phyloP scores from a whole-genome alignment of 2,329 filamentous ascomycete genomes.

The Botrytis paeoniae region DNA sequence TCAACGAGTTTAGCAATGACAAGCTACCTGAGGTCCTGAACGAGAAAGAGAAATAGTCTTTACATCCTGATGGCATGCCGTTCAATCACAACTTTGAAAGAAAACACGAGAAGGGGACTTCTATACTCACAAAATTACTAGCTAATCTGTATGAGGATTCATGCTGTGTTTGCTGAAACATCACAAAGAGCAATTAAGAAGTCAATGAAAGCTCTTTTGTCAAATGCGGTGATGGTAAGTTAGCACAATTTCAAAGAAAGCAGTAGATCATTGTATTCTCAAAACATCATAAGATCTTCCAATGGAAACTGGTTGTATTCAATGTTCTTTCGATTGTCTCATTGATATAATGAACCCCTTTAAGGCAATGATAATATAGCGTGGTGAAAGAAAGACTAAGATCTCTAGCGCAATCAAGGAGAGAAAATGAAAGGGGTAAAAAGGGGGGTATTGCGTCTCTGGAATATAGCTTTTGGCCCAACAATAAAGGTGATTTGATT shows the following conservation, averaged over 20 bases:
- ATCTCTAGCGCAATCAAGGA: neutral
- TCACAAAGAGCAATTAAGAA: neutral
- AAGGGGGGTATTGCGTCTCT: neutral
- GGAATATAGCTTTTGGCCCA: neutral
- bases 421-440: neutral
- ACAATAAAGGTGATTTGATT: neutral
- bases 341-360: neutral
- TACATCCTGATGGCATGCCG: neutral
- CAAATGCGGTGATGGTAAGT: neutral
- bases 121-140: neutral
- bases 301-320: neutral
- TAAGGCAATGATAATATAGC: neutral
- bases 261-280: neutral
- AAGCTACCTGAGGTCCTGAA: neutral
- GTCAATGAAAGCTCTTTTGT: neutral
- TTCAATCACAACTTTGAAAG: neutral
- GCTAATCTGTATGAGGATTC: too few species aligned
- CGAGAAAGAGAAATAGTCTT: neutral
- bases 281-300: neutral
- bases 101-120: neutral
- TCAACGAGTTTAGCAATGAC: neutral
- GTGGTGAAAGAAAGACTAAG: neutral
- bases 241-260: neutral
- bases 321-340: neutral
- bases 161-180: too few species aligned